Base-by-base conservation (phyloP, 805 yeast species). In the Kuraishia piskuri region DNA sequence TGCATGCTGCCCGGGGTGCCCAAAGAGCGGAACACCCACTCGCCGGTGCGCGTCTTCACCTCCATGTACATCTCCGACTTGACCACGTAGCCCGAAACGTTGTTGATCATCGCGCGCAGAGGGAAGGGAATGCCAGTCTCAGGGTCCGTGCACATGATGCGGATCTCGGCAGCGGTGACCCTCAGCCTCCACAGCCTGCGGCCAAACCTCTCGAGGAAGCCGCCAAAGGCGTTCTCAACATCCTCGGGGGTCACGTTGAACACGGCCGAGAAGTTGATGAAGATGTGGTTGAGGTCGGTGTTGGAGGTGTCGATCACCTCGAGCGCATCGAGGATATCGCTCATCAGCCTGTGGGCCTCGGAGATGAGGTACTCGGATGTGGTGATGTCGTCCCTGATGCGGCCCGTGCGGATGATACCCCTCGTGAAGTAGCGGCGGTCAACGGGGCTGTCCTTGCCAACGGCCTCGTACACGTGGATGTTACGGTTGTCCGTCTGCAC, bases 1-100 rank as follows among this genome's bases (percentile, higher is more conserved):
- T 94, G 99, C 99, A 94, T 94, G 22, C 94, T 80, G 40, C 99
- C 99, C 52, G 98, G 96, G 59, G 84, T 78, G 55, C 96, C 96
- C 67, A 94, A 79, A 2, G 97, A 89, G 73, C 90, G 91, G 85
- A 92, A 94, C 26, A 94, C 88, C 97, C 97, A 91, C 64, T 91
- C 97, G 58, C 96, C 96, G 64, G 86, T 84, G 54, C 88, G 78
- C 68, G 90, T 92, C 77, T 87, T 90, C 59, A 90, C 89, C 72
- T 94, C 99, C 68, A 90, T 87, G 75, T 92, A 94, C 68, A 94
- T 76, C 63, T 95, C 98, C 51, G 96, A 86, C 72, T 89, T 90
- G 54, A 94, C 97, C 57, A 94, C 99, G 65, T 90, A 95, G 62
- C 99, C 99, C 58, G 96, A 87, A 40, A 92, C 97, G 64, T 94